These are phyloP conservation scores for Penicillium thymicola DNA, from an alignment of 2,329 filamentous ascomycete species.

Conservation along the genomic window DNA sequence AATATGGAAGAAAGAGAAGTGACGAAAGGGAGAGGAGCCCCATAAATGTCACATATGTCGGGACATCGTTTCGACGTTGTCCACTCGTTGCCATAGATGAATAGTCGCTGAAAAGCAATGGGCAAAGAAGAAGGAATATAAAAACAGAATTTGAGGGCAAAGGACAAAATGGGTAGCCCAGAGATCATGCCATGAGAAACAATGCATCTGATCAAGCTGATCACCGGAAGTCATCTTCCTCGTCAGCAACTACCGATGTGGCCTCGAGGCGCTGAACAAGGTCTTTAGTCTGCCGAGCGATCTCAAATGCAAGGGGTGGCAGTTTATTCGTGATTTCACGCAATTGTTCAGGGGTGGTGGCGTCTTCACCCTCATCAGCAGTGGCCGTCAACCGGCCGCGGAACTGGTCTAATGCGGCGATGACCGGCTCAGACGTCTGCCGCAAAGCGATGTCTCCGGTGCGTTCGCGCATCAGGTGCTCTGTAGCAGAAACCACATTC, in stretches of 20 bases:
- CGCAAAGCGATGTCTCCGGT: constrained; percentile 49
- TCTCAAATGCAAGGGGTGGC: constrained; percentile 81
- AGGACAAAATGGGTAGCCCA: neutral
- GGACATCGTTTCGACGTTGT: constrained; percentile 28
- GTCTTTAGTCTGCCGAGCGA: constrained; percentile 78
- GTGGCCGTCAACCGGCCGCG: constrained; percentile 64
- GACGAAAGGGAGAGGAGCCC: constrained; percentile 1
- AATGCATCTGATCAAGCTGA: constrained; percentile 8
- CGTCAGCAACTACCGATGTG: constrained; percentile 25
- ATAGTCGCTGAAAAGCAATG: constrained; percentile 25
- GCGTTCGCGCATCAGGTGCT: constrained; percentile 52
- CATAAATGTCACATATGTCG: constrained; percentile 20
- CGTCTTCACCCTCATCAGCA: constrained; percentile 58
- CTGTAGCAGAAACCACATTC: constrained; percentile 65
- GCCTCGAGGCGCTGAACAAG: constrained; percentile 53
- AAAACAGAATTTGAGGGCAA: constrained; percentile 5
- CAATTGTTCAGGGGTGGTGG: constrained; percentile 52
- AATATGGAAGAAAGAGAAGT: constrained; percentile 6
- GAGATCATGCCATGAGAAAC: neutral
- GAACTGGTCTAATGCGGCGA: constrained; percentile 56
- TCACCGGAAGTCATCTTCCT: constrained; percentile 43
- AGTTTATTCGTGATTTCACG: constrained; percentile 65
- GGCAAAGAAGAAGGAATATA: constrained; percentile 13
- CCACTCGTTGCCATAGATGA: constrained; percentile 24
- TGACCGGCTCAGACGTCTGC: constrained; percentile 43